Evolutionary conservation across 169 alveolate species (phyloP).

Genomic region (Eimeria necatrix): DNA sequence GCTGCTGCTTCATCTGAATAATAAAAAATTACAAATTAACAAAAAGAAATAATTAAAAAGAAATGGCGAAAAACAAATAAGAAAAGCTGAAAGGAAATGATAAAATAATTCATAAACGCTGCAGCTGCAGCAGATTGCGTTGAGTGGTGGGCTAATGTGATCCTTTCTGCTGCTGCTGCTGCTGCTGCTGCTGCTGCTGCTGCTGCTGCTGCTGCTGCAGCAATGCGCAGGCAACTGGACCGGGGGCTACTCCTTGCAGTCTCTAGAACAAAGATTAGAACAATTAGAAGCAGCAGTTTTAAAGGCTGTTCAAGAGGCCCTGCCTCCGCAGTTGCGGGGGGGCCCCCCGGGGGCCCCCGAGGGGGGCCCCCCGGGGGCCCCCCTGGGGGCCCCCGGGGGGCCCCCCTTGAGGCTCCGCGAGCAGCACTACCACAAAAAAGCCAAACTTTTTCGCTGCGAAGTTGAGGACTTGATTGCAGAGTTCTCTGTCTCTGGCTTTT

Average conservation of each 20-base stretch:
- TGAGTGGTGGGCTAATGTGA: too few relatives aligned
- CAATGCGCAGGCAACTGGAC: conserved; percentile 29
- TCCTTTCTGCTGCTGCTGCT: background rate
- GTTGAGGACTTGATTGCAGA: too few relatives aligned
- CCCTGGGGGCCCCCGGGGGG: background rate
- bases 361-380: background rate
- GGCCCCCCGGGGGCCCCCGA: too few relatives aligned
- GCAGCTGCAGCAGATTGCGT: too few relatives aligned
- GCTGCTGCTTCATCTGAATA: too few relatives aligned
- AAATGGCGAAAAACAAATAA: too few relatives aligned
- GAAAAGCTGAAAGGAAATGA: too few relatives aligned
- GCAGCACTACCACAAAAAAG: conserved; percentile 39
- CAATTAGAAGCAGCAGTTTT: conserved; percentile 8
- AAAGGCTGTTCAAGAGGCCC: conserved; percentile 25
- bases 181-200: conserved; percentile 16
- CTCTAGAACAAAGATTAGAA: background rate
- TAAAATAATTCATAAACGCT: too few relatives aligned
- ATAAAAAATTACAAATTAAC: too few relatives aligned
- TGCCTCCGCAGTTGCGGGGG: conserved; percentile 17
- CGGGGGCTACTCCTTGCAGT: conserved; percentile 4
- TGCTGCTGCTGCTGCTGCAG: conserved; percentile 43
- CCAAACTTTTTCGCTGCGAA: too few relatives aligned
- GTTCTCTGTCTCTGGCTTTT: too few relatives aligned
- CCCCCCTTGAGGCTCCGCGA: background rate
- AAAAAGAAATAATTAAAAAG: too few relatives aligned